Conservation (phyloP, 768 basidiomycete genomes). For the Suillus discolor region DNA sequence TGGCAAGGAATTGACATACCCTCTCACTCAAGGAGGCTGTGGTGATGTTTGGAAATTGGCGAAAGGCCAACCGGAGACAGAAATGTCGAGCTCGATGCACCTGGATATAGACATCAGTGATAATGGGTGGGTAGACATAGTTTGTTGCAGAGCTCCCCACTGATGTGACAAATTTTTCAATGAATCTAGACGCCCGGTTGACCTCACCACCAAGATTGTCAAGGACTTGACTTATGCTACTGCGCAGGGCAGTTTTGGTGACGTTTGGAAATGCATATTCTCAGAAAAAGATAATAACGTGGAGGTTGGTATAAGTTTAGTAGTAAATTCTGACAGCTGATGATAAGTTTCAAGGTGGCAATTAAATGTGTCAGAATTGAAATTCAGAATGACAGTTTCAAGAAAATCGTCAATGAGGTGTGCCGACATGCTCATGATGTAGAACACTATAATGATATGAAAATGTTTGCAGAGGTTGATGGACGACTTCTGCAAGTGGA, state of each 20-base stretch:
- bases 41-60: too few species aligned
- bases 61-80: too few species aligned
- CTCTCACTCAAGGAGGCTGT: too few species aligned
- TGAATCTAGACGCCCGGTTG: slow-evolving; percentile 7
- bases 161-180: background rate
- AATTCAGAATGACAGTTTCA: slow-evolving; percentile 7
- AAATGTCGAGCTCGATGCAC: too few species aligned
- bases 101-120: background rate
- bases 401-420: slow-evolving; percentile 19
- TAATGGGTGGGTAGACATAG: background rate
- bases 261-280: slow-evolving; percentile 28
- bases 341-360: slow-evolving; percentile 20
- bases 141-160: background rate
- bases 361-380: slow-evolving; percentile 29
- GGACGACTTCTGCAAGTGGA: background rate
- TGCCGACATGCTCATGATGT: background rate
- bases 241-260: slow-evolving; percentile 25
- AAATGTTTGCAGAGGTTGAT: background rate
- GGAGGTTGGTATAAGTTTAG: slow-evolving; percentile 18
- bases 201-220: slow-evolving; percentile 18
- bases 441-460: background rate
- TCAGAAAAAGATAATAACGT: slow-evolving; percentile 18
- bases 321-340: background rate
- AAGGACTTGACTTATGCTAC: slow-evolving; percentile 23
- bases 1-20: too few species aligned